Percentiles rank a stretch among this genome's conserved stretches.
Conservation (phyloP, 805 yeast species). For the Dipodascus albidus region DNA sequence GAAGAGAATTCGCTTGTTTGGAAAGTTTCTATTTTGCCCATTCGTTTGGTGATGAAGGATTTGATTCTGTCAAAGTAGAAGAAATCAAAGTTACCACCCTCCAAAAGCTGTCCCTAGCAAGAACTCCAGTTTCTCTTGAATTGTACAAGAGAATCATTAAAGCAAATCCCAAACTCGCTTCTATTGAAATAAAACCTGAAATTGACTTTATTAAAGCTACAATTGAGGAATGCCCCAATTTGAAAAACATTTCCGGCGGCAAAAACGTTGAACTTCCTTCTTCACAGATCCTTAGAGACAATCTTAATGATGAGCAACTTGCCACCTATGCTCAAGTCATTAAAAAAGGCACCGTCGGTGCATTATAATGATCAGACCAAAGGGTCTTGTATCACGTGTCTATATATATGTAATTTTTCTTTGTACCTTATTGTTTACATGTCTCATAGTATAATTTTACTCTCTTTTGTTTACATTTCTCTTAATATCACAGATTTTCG, state of each 20-base stretch:
- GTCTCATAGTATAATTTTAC: neutral
- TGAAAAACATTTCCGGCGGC: neutral
- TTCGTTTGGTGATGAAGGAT: neutral
- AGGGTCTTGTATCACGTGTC: neutral
- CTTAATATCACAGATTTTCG: neutral
- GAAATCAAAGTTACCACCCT: neutral
- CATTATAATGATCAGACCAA: too few species aligned
- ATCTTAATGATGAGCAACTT: neutral
- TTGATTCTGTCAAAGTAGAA: neutral
- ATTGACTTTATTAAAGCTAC: neutral
- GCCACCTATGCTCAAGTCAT: neutral
- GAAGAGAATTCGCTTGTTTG: neutral
- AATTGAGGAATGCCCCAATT: neutral
- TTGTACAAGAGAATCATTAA: neutral
- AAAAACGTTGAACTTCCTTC: neutral
- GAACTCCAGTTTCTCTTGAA: neutral
- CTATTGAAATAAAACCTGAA: neutral
- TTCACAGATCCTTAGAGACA: neutral
- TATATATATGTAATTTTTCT: neutral
- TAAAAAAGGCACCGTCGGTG: neutral
- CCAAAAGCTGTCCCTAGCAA: neutral
- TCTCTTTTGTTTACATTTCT: neutral
- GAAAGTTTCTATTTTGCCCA: constrained; percentile 1
- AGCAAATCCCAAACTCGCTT: neutral
- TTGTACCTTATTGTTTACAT: neutral